Evolutionary conservation across 805 yeast species (phyloP).

Genomic region (Metschnikowia vanudenii): DNA sequence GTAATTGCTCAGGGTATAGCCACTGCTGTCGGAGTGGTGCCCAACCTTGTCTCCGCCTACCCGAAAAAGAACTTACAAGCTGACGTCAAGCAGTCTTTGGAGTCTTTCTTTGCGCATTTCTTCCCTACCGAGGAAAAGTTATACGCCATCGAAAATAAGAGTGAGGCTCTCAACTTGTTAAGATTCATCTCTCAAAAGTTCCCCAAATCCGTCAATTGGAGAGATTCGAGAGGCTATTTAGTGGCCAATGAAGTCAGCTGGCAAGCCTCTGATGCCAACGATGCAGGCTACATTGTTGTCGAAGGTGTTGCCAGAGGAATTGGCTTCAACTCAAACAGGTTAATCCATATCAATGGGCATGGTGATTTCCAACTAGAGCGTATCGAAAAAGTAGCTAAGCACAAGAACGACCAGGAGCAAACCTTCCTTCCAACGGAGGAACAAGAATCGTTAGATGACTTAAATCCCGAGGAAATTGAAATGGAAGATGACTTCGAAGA

Average conservation of each 20-base stretch:
- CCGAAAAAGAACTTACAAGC: conserved; percentile 74
- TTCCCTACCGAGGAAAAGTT: conserved; percentile 73
- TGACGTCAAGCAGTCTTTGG: conserved; percentile 50
- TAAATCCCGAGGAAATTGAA: conserved; percentile 53
- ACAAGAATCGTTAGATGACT: conserved; percentile 59
- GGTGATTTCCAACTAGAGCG: conserved; percentile 83
- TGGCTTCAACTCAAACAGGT: conserved; percentile 74
- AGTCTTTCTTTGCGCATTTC: conserved; percentile 42
- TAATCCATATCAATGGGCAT: conserved; percentile 81
- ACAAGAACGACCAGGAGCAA: conserved; percentile 24
- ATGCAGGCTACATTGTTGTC: conserved; percentile 50
- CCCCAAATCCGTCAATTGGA: conserved; percentile 86
- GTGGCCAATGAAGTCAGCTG: conserved; percentile 65
- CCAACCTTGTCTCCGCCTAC: conserved; percentile 65
- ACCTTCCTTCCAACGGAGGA: conserved; percentile 32
- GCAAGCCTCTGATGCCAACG: conserved; percentile 21
- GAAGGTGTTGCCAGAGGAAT: conserved; percentile 86
- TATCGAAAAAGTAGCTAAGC: conserved; percentile 51
- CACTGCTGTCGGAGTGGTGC: conserved; percentile 72
- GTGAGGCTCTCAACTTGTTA: conserved; percentile 72
- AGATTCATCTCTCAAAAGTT: conserved; percentile 80
- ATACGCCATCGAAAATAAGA: conserved; percentile 60
- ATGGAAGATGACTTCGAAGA: conserved; percentile 40
- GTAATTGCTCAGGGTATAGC: conserved; percentile 91
- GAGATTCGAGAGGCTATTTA: conserved; percentile 87